A percentile compares a stretch with the other conserved stretches of the same genome.
Conservation (phyloP, 805 yeast species). For the Yarrowia alimentaria region DNA sequence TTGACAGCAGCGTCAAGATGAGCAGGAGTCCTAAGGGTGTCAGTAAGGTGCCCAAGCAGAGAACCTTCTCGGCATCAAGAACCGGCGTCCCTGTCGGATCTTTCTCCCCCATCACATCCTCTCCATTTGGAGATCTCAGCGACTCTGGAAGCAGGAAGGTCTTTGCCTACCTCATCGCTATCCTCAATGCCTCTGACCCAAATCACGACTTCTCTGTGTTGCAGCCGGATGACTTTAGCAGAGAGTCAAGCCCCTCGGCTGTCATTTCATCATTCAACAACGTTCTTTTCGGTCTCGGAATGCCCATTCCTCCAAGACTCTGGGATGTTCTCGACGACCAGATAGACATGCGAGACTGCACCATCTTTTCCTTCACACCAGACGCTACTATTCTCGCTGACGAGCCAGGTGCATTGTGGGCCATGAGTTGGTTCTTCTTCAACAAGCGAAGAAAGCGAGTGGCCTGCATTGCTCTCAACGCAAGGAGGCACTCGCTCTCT, state of each 20-base stretch:
- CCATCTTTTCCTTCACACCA: slow-evolving; percentile 44
- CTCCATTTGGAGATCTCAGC: slow-evolving; percentile 90
- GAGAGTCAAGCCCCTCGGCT: slow-evolving; percentile 45
- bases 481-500: slow-evolving; percentile 45
- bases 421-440: slow-evolving; percentile 85
- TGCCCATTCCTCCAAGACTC: slow-evolving; percentile 57
- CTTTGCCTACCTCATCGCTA: slow-evolving; percentile 87
- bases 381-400: slow-evolving; percentile 65
- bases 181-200: slow-evolving; percentile 87
- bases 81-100: slow-evolving; percentile 15
- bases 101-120: slow-evolving; percentile 35
- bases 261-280: slow-evolving; percentile 70
- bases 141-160: slow-evolving; percentile 82
- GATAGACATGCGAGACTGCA: slow-evolving; percentile 64
- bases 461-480: slow-evolving; percentile 74
- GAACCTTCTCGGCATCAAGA: slow-evolving; percentile 13
- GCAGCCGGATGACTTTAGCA: slow-evolving; percentile 71
- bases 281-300: slow-evolving; percentile 59
- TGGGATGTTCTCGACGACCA: slow-evolving; percentile 88
- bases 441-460: slow-evolving; percentile 91
- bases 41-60: slow-evolving; percentile 7
- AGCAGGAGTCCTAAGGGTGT: slow-evolving; percentile 9
- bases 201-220: slow-evolving; percentile 91
- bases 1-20: slow-evolving; percentile 9
- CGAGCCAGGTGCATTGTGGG: slow-evolving; percentile 62